Evolutionary conservation across 306 rosid genomes (phyloP).

Genomic region (Rosa lucieae): DNA sequence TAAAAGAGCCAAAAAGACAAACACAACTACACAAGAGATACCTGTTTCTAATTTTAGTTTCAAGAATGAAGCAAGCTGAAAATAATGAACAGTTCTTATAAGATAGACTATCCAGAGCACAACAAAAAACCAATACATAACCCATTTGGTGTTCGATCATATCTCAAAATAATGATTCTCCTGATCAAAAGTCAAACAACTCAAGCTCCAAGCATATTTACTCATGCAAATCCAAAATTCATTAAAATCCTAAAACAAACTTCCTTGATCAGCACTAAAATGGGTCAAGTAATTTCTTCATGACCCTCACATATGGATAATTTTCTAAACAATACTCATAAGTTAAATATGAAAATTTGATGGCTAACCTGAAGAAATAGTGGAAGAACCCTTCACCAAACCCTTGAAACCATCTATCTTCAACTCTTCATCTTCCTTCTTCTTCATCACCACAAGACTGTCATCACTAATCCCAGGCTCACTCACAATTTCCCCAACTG

Average conservation of each 20-base stretch:
- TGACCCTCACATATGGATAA: neutral
- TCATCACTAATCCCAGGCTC: constrained; percentile 36
- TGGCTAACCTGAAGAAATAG: constrained; percentile 53
- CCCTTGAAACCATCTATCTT: constrained; percentile 28
- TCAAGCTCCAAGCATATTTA: neutral
- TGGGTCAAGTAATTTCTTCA: neutral
- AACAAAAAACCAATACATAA: neutral
- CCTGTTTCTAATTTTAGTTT: neutral
- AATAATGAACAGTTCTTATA: neutral
- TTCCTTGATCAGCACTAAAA: neutral
- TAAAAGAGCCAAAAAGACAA: neutral
- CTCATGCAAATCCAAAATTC: constrained; percentile 5
- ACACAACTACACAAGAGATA: neutral
- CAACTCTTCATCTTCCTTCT: constrained; percentile 24
- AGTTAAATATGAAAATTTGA: neutral
- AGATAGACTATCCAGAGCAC: neutral
- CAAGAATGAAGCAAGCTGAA: neutral
- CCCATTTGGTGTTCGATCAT: no score
- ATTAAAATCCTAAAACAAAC: neutral
- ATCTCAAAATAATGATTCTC: neutral
- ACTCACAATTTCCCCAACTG: constrained; percentile 25
- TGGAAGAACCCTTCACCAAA: constrained; percentile 37
- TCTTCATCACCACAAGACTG: constrained; percentile 25
- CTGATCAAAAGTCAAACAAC: neutral
- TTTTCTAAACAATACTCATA: neutral